Evolutionary conservation across 176 grass and related monocot species (phyloP).

Genomic region (Cocos nucifera): DNA sequence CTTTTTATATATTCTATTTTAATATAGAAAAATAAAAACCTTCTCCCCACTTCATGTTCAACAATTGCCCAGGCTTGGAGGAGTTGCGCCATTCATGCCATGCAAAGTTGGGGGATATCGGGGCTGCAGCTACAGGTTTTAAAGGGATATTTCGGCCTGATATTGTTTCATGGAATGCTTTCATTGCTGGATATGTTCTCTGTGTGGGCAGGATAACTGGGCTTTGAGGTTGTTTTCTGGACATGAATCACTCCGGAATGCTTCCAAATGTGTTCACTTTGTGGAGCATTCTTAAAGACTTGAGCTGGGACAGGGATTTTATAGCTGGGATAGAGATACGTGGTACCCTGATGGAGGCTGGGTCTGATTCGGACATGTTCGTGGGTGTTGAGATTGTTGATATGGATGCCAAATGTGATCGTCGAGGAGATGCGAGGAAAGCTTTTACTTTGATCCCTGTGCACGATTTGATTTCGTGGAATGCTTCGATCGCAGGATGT

Average conservation of each 20-base stretch:
- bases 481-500: constrained; percentile 68
- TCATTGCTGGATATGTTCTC: constrained; percentile 70
- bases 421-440: constrained; percentile 42
- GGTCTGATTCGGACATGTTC: constrained; percentile 45
- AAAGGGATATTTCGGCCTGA: constrained; percentile 31
- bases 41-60: no score
- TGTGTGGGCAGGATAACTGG: constrained; percentile 45
- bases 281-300: constrained; percentile 31
- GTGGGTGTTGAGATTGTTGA: constrained; percentile 70
- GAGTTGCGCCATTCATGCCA: constrained; percentile 27
- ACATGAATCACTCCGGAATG: constrained; percentile 46
- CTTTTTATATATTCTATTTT: no score
- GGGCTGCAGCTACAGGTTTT: constrained; percentile 40
- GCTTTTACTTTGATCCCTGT: constrained; percentile 48
- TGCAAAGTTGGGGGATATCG: constrained; percentile 44
- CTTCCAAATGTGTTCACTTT: constrained; percentile 52
- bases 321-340: constrained; percentile 66
- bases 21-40: no score
- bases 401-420: constrained; percentile 46
- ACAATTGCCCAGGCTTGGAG: no score
- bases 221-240: constrained; percentile 34
- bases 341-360: constrained; percentile 61
- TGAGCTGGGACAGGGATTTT: constrained; percentile 47
- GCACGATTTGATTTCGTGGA: constrained; percentile 52
- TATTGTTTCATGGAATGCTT: constrained; percentile 77